phyloP scores from a whole-genome alignment of 1,139 yeast genomes.

The Yamadazyma conglobata region DNA sequence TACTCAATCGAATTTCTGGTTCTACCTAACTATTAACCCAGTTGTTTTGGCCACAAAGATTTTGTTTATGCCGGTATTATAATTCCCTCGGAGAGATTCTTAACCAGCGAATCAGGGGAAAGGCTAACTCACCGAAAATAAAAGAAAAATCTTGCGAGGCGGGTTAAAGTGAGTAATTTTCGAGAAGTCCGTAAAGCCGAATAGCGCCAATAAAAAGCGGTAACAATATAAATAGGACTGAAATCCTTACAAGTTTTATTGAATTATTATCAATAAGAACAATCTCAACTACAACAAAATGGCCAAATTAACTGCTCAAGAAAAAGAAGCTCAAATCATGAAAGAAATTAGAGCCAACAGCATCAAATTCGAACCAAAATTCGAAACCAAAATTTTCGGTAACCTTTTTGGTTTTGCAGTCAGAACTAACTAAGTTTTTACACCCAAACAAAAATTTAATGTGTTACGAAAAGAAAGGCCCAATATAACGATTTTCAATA shows the following conservation, averaged over 20 bases:
- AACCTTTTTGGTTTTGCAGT: constrained; percentile 39
- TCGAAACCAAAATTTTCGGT: constrained; percentile 44
- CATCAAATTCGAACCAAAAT: constrained; percentile 39
- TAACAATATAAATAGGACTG: constrained; percentile 7
- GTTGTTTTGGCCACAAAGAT: no score
- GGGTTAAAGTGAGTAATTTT: constrained; percentile 4
- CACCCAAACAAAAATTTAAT: no score
- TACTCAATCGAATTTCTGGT: no score
- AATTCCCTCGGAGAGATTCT: neutral
- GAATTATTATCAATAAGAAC: neutral
- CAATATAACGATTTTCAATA: constrained; percentile 4
- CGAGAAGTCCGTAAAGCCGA: constrained; percentile 11
- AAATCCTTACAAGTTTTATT: constrained; percentile 1
- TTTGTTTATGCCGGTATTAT: constrained; percentile 1
- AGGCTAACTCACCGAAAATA: no score
- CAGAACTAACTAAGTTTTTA: constrained; percentile 17
- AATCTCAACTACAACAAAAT: constrained; percentile 2
- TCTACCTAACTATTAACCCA: no score
- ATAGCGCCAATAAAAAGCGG: no score
- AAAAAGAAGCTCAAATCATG: constrained; percentile 50
- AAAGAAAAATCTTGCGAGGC: no score
- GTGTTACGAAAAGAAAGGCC: no score
- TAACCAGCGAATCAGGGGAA: constrained; percentile 6
- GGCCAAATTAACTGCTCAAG: constrained; percentile 33
- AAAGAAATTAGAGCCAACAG: constrained; percentile 39